Evolutionary conservation across 2,329 filamentous ascomycete species (phyloP).

Genomic region (Fusarium tuaranense): DNA sequence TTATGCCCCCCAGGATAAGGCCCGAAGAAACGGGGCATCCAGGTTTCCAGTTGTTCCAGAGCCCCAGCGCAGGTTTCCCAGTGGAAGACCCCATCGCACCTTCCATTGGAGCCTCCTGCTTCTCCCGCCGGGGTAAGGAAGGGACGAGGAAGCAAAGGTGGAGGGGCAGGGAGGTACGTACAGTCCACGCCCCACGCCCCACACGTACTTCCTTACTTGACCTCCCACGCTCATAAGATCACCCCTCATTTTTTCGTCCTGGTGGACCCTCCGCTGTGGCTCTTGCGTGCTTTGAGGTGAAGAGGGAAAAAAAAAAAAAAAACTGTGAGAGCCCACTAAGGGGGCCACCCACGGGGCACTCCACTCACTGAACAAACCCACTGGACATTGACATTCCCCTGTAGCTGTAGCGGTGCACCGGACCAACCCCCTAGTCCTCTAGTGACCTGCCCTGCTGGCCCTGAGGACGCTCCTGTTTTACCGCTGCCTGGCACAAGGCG

Average conservation of each 20-base stretch:
- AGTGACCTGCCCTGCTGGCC: slow-evolving; percentile 31
- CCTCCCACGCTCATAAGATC: slow-evolving; percentile 15
- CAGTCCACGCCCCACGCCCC: slow-evolving; percentile 35
- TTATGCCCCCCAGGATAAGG: slow-evolving; percentile 38
- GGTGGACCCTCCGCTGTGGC: slow-evolving; percentile 12
- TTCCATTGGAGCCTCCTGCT: slow-evolving; percentile 45
- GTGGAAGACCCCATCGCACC: slow-evolving; percentile 21
- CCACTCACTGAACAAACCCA: slow-evolving; percentile 19
- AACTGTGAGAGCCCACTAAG: slow-evolving; percentile 24
- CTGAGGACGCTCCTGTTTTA: slow-evolving; percentile 40
- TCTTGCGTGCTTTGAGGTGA: slow-evolving; percentile 1
- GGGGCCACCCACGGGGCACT: slow-evolving; percentile 29
- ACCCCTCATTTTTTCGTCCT: slow-evolving; percentile 15
- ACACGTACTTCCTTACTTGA: slow-evolving; percentile 5
- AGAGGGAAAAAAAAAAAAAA: slow-evolving; percentile 2
- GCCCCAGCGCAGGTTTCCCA: slow-evolving; percentile 12
- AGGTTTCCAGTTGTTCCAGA: slow-evolving; percentile 36
- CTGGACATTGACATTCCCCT: slow-evolving; percentile 20
- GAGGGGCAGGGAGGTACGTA: slow-evolving; percentile 37
- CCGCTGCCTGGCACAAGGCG: slow-evolving; percentile 40
- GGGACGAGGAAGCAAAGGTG: slow-evolving; percentile 27
- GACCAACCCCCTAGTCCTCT: slow-evolving; percentile 23
- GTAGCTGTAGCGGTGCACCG: slow-evolving; percentile 33
- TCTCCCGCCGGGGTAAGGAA: slow-evolving; percentile 44
- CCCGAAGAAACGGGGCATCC: slow-evolving; percentile 37